These are phyloP conservation scores for Mucor mucedo DNA, from an alignment of 371 early-diverging fungal genomes.

Conservation along the genomic window DNA sequence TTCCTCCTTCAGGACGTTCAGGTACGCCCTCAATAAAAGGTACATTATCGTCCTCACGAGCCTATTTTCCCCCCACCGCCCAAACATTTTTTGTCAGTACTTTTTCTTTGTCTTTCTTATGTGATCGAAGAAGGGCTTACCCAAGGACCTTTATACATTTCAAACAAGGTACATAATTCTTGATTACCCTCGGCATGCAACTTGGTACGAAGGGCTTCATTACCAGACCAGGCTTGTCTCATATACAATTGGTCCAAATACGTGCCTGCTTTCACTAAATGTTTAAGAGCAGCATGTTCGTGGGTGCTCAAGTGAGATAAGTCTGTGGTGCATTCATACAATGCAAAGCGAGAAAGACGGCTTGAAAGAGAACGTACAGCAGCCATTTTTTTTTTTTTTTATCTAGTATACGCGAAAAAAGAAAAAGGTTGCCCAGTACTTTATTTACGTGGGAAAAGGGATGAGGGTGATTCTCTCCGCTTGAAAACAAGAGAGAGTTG, in stretches of 20 bases:
- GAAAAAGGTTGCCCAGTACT: background rate
- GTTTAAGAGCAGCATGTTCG: conserved; percentile 70
- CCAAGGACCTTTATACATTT: conserved; percentile 80
- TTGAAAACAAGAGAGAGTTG: no score
- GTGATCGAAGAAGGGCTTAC: conserved; percentile 29
- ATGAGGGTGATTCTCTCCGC: no score
- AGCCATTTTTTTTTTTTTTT: conserved; percentile 31
- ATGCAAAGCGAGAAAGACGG: conserved; percentile 56
- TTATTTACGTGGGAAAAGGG: no score
- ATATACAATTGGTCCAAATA: conserved; percentile 70
- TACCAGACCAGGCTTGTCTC: conserved; percentile 77
- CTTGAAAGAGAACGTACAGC: conserved; percentile 34
- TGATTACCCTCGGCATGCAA: conserved; percentile 46
- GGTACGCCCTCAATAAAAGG: conserved; percentile 67
- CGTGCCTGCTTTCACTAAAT: conserved; percentile 68
- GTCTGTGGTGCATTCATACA: conserved; percentile 64
- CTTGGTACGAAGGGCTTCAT: conserved; percentile 59
- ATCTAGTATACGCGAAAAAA: background rate
- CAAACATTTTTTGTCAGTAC: no score
- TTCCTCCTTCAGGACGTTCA: conserved; percentile 67
- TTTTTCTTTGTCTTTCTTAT: no score
- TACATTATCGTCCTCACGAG: conserved; percentile 50
- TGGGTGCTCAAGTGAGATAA: conserved; percentile 60
- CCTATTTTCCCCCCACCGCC: background rate
- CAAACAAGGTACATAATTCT: conserved; percentile 59